Evolutionary conservation across 805 yeast genomes (phyloP).

Genomic region (Yarrowia sp.): DNA sequence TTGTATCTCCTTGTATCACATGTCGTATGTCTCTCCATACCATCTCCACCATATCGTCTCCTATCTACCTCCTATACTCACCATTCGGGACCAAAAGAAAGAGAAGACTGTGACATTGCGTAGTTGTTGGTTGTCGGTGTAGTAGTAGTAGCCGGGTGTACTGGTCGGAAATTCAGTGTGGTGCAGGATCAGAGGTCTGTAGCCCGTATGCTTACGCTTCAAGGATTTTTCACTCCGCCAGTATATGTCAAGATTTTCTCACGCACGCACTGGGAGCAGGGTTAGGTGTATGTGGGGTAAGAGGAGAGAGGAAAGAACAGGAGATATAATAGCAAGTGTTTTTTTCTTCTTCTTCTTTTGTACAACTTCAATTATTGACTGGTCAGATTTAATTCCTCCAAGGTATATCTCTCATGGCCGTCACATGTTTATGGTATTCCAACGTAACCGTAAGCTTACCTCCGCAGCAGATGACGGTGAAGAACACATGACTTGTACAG

Average conservation of each 20-base stretch:
- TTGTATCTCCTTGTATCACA: no score
- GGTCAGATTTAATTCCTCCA: no score
- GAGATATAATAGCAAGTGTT: no score
- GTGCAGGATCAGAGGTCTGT: background rate
- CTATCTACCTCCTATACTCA: background rate
- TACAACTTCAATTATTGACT: no score
- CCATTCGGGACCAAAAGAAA: slow-evolving; percentile 28
- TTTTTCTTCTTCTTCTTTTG: background rate
- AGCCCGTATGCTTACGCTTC: slow-evolving; percentile 20
- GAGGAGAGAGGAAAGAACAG: background rate
- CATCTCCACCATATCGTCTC: no score
- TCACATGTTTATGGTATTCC: no score
- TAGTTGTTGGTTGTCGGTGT: background rate
- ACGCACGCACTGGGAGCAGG: slow-evolving; percentile 21
- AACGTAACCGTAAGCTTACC: no score
- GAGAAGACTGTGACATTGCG: slow-evolving; percentile 27
- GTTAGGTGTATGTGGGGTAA: slow-evolving; percentile 26
- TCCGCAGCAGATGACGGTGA: no score
- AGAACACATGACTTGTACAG: no score
- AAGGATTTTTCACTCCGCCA: slow-evolving; percentile 20
- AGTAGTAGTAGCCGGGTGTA: background rate
- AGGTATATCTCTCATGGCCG: background rate
- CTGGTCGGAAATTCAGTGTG: no score
- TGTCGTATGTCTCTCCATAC: no score
- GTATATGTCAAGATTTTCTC: slow-evolving; percentile 23